Conservation (phyloP, 1,139 yeast species). For the Candida tetrigidarum region DNA sequence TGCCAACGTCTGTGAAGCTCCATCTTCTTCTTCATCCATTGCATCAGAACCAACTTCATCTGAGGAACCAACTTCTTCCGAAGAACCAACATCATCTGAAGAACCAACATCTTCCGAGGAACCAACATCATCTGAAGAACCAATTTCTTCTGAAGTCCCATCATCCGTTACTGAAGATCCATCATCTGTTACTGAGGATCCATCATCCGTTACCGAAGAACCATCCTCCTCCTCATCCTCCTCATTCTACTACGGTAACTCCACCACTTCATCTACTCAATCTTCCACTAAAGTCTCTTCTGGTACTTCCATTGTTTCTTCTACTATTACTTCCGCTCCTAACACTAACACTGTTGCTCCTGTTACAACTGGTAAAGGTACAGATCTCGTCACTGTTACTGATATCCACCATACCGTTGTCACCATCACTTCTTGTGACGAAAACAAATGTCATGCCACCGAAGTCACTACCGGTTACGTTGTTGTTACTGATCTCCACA, state of each 20-base stretch:
- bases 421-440: slow-evolving; percentile 53
- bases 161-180: background rate
- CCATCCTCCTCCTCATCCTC: slow-evolving; percentile 9
- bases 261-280: slow-evolving; percentile 4
- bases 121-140: slow-evolving; percentile 7
- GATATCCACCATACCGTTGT: slow-evolving; percentile 30
- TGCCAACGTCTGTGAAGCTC: slow-evolving; percentile 15
- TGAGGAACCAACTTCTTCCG: slow-evolving; percentile 10
- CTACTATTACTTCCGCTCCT: slow-evolving; percentile 9
- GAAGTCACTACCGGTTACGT: slow-evolving; percentile 42
- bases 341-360: slow-evolving; percentile 13
- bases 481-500: slow-evolving; percentile 27
- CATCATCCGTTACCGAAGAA: slow-evolving; percentile 11
- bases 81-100: slow-evolving; percentile 9
- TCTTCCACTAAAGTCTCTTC: slow-evolving; percentile 6
- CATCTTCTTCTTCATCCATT: slow-evolving; percentile 14
- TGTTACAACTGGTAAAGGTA: slow-evolving; percentile 5
- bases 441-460: slow-evolving; percentile 33
- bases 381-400: slow-evolving; percentile 29
- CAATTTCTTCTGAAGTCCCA: slow-evolving; percentile 7
- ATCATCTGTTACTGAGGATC: slow-evolving; percentile 5
- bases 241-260: slow-evolving; percentile 7
- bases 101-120: slow-evolving; percentile 11
- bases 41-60: slow-evolving; percentile 4
- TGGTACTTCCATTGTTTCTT: background rate